Percentiles rank a stretch among this genome's conserved stretches.
These are phyloP conservation scores for Coemansia sp. DNA, from an alignment of 192 early-diverging fungal species.

Conservation along the genomic window DNA sequence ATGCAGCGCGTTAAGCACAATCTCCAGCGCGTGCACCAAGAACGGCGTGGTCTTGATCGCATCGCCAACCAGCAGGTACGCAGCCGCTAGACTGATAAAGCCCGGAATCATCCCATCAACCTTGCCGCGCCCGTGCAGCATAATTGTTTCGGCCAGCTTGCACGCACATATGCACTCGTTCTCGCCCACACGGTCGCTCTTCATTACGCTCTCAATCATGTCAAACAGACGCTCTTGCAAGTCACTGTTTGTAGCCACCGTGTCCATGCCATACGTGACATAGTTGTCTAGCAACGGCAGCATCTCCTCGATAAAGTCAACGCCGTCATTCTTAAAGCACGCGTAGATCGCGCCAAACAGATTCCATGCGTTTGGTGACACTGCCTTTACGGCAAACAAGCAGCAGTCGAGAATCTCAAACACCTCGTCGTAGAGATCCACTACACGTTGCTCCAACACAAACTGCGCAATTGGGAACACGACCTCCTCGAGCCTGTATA, in stretches of 20 bases:
- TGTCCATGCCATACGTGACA: slow-evolving; percentile 80
- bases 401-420: slow-evolving; percentile 89
- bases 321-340: slow-evolving; percentile 77
- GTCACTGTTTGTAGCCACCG: slow-evolving; percentile 66
- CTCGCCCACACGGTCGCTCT: slow-evolving; percentile 73
- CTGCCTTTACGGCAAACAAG: slow-evolving; percentile 78
- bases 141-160: slow-evolving; percentile 82
- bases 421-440: slow-evolving; percentile 81
- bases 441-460: slow-evolving; percentile 68
- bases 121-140: slow-evolving; percentile 80
- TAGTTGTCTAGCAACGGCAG: slow-evolving; percentile 89
- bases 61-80: slow-evolving; percentile 61
- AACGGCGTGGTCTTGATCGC: slow-evolving; percentile 67
- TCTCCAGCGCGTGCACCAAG: slow-evolving; percentile 74
- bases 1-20: slow-evolving; percentile 81
- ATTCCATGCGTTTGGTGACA: slow-evolving; percentile 82
- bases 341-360: slow-evolving; percentile 76
- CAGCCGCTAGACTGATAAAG: slow-evolving; percentile 68
- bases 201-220: slow-evolving; percentile 83
- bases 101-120: slow-evolving; percentile 72
- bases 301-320: slow-evolving; percentile 91
- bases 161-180: slow-evolving; percentile 78
- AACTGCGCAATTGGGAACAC: slow-evolving; percentile 76
- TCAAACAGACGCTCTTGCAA: slow-evolving; percentile 76
- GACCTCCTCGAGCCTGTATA: slow-evolving; percentile 76